Conservation (phyloP, 257 asterid genomes). For the Plantago ovata region DNA sequence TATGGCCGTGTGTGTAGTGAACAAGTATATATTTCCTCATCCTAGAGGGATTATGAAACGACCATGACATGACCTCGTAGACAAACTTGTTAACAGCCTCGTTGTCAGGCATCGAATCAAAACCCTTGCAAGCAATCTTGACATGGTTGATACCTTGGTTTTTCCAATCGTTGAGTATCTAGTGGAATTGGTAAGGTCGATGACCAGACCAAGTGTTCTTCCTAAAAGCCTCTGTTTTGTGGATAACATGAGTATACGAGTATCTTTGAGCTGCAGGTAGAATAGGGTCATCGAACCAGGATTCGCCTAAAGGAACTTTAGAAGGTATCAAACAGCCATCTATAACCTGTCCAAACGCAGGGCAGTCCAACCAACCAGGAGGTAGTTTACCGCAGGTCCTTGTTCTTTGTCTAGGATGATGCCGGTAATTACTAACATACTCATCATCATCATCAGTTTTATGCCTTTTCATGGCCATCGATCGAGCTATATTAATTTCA, state of each 20-base stretch:
- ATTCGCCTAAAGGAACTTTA: slow-evolving; percentile 87
- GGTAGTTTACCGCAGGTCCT: too few relatives aligned
- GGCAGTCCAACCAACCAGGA: slow-evolving; percentile 99
- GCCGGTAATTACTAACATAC: too few relatives aligned
- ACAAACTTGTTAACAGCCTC: slow-evolving; percentile 83
- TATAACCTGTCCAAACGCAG: slow-evolving; percentile 67
- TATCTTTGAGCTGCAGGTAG: slow-evolving; percentile 87
- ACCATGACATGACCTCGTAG: slow-evolving; percentile 83
- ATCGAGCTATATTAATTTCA: too few relatives aligned
- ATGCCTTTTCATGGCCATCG: too few relatives aligned
- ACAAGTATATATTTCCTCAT: slow-evolving; percentile 70
- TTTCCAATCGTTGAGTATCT: slow-evolving; percentile 72
- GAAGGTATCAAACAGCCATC: slow-evolving; percentile 70
- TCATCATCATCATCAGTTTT: too few relatives aligned
- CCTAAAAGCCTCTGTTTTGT: too few relatives aligned
- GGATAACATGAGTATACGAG: slow-evolving; percentile 78
- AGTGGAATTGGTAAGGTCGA: slow-evolving; percentile 89
- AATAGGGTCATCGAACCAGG: slow-evolving; percentile 59
- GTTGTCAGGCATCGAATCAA: slow-evolving; percentile 92
- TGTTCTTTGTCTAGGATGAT: too few relatives aligned
- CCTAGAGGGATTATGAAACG: slow-evolving; percentile 67
- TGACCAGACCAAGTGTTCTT: slow-evolving; percentile 89
- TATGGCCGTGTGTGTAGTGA: slow-evolving; percentile 98
- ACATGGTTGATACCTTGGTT: slow-evolving; percentile 83
- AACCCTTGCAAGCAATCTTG: slow-evolving; percentile 97